Evolutionary conservation across 805 yeast genomes (phyloP).

Genomic region (Kuraishia ogatae): DNA sequence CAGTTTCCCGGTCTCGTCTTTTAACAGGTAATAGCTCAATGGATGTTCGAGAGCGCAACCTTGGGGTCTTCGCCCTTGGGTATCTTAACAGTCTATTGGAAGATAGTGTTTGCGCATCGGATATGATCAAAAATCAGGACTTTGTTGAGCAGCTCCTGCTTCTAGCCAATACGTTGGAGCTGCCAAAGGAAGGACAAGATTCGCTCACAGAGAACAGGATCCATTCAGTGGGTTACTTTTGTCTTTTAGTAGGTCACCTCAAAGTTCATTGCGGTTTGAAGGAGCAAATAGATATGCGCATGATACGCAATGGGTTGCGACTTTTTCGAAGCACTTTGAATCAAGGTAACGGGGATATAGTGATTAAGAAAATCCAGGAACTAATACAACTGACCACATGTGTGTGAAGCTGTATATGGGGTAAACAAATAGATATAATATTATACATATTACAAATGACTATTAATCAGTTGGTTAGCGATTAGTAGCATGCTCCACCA

Average conservation of each 20-base stretch:
- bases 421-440: no score
- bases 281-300: not conserved
- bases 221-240: conserved; percentile 18
- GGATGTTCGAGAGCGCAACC: not conserved
- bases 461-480: no score
- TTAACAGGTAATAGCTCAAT: not conserved
- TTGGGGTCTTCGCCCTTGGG: not conserved
- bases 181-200: conserved; percentile 4
- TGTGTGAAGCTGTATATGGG: not conserved
- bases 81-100: not conserved
- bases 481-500: no score
- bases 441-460: no score
- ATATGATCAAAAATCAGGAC: not conserved
- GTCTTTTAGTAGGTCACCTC: conserved; percentile 11
- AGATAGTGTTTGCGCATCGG: not conserved
- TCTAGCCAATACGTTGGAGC: not conserved
- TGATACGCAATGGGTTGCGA: not conserved
- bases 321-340: not conserved
- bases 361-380: not conserved
- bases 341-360: not conserved
- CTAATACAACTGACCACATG: no score
- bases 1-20: not conserved
- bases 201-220: conserved; percentile 6
- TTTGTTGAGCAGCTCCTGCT: not conserved
- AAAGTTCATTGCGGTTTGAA: not conserved